Evolutionary conservation across 129 eudicot species (phyloP).

Genomic region (Flaveria linearis): DNA sequence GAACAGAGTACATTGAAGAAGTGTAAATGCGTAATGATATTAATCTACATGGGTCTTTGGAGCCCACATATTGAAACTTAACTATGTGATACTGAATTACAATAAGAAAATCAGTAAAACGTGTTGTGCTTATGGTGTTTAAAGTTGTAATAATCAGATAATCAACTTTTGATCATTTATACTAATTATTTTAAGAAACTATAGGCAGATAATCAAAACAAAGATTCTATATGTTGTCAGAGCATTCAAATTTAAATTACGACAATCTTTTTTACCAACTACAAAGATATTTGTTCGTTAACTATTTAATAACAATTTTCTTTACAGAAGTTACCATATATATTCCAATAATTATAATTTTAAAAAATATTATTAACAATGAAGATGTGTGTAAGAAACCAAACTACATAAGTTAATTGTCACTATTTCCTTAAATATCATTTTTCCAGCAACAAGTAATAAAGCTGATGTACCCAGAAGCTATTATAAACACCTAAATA

Average conservation of each 20-base stretch:
- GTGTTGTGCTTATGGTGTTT: neutral
- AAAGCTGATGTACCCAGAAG: neutral
- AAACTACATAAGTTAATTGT: neutral
- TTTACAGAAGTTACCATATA: neutral
- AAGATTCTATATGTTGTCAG: neutral
- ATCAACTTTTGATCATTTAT: neutral
- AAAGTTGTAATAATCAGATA: neutral
- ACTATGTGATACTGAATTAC: constrained; percentile 2
- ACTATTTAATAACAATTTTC: neutral
- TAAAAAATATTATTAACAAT: neutral
- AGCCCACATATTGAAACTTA: constrained; percentile 1
- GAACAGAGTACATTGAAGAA: constrained; percentile 10
- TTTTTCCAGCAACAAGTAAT: neutral
- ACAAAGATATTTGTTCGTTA: neutral
- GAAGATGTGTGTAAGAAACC: neutral
- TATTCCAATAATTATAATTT: neutral
- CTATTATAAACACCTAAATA: neutral
- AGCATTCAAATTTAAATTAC: neutral
- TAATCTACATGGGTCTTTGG: neutral
- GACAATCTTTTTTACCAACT: neutral
- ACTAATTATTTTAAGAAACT: neutral
- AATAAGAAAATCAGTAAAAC: neutral
- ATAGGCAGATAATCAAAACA: neutral
- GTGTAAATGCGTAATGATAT: neutral
- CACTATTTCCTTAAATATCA: neutral